phyloP scores from a whole-genome alignment of 2,329 filamentous ascomycete species.

The Penicillium griseofulvum region DNA sequence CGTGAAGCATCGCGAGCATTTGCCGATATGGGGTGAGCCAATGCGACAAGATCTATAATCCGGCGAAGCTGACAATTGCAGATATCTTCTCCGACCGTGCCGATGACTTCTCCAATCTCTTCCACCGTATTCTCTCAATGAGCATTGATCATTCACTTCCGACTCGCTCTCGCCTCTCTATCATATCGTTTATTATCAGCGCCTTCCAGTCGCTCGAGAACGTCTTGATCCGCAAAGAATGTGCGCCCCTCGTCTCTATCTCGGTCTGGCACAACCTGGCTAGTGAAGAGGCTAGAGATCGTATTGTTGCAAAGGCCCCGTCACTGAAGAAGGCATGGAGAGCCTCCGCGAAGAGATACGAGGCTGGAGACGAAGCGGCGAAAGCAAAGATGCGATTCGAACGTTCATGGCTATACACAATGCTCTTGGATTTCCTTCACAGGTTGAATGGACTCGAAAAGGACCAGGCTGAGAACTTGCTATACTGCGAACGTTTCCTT shows the following conservation, averaged over 20 bases:
- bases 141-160: constrained; percentile 69
- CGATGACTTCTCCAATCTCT: constrained; percentile 81
- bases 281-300: constrained; percentile 70
- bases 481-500: constrained; percentile 89
- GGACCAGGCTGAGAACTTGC: constrained; percentile 57
- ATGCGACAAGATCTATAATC: constrained; percentile 2
- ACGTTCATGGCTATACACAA: constrained; percentile 85
- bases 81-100: constrained; percentile 73
- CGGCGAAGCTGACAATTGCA: constrained; percentile 42
- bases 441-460: constrained; percentile 60
- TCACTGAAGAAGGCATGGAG: constrained; percentile 88
- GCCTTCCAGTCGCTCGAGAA: constrained; percentile 94
- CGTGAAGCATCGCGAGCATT: constrained; percentile 80
- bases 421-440: constrained; percentile 78
- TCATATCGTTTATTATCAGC: constrained; percentile 85
- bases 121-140: constrained; percentile 86
- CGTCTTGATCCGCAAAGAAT: constrained; percentile 87
- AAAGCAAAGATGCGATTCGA: constrained; percentile 86
- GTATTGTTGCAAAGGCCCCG: constrained; percentile 67
- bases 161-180: constrained; percentile 67
- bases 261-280: constrained; percentile 93
- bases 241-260: constrained; percentile 90
- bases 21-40: constrained; percentile 79
- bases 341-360: constrained; percentile 79
- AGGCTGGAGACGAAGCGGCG: constrained; percentile 74